Conservation (phyloP, 2,329 filamentous ascomycete species). For the Colletotrichum lindemuthianum region DNA sequence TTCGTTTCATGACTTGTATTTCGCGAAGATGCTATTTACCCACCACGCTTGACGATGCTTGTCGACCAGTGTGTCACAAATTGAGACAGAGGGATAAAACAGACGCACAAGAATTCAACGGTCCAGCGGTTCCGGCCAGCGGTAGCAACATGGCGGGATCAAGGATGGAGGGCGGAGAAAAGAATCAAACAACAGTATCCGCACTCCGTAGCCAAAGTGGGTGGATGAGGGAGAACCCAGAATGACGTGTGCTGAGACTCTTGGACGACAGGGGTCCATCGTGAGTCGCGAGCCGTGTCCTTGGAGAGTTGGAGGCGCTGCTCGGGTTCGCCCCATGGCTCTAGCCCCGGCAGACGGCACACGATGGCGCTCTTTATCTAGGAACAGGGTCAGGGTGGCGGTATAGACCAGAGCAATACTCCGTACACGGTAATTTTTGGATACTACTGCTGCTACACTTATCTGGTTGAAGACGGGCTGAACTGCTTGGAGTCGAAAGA, state of each 20-base stretch:
- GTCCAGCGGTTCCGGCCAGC: no score
- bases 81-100: no score
- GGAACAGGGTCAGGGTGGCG: no score
- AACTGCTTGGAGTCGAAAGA: background rate
- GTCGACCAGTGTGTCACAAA: no score
- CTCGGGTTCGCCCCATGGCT: constrained; percentile 27
- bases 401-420: no score
- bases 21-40: no score
- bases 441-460: background rate
- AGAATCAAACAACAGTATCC: background rate
- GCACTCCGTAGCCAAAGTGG: background rate
- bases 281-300: background rate
- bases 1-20: no score
- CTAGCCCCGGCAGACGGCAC: constrained; percentile 18
- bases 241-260: constrained; percentile 31
- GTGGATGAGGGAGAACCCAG: background rate
- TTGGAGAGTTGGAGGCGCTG: background rate
- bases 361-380: constrained; percentile 1
- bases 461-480: background rate
- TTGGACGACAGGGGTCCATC: background rate
- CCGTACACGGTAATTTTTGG: no score
- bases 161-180: no score
- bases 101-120: no score
- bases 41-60: no score
- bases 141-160: no score